Evolutionary conservation across 176 grass and related monocot genomes (phyloP).

Genomic region (Avena eriantha): DNA sequence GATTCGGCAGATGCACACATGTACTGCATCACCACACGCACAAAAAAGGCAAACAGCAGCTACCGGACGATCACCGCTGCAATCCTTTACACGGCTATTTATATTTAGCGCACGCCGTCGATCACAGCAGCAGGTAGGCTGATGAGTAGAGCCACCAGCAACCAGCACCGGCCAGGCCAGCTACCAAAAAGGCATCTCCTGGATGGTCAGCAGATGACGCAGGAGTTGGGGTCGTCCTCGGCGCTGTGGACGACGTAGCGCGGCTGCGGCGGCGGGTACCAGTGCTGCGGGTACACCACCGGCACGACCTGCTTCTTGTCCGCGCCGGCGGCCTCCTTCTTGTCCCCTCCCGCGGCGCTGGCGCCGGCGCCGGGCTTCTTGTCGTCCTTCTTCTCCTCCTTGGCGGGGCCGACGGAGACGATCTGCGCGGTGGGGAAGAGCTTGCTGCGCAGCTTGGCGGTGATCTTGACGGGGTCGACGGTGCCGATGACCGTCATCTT

Average conservation of each 20-base stretch:
- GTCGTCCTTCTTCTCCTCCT: conserved; percentile 62
- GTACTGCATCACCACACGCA: neutral
- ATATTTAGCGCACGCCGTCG: neutral
- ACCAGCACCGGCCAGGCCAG: no score
- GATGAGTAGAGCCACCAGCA: no score
- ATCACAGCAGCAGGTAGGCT: no score
- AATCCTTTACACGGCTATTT: neutral
- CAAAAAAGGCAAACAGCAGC: neutral
- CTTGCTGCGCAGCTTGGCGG: conserved; percentile 43
- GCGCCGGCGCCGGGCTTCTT: conserved; percentile 51
- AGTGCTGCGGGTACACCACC: no score
- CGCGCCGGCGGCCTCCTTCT: neutral
- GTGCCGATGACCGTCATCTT: conserved; percentile 56
- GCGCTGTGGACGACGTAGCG: no score
- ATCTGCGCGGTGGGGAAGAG: no score
- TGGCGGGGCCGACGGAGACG: no score
- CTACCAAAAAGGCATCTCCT: no score
- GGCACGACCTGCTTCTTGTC: no score
- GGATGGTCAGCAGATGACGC: no score
- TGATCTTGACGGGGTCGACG: conserved; percentile 65
- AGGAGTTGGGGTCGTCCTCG: no score
- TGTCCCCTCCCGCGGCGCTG: neutral
- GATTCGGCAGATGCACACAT: neutral
- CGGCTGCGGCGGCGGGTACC: no score
- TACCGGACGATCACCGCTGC: neutral